Evolutionary conservation across 208 protist genomes (phyloP).

Genomic region (Strigomonas culicis): DNA sequence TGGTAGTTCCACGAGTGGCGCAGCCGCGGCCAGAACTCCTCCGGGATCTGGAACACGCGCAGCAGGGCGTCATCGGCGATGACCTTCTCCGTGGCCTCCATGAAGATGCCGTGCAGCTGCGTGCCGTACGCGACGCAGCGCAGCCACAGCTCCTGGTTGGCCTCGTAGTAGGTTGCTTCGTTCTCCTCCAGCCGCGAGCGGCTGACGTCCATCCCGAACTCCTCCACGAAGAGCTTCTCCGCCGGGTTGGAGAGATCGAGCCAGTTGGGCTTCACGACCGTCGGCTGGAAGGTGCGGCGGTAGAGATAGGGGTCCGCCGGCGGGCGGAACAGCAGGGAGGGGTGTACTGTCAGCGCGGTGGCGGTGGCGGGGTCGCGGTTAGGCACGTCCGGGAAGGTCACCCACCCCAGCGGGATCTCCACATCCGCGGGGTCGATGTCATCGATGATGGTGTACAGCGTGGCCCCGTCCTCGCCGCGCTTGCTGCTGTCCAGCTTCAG

Average conservation of each 20-base stretch:
- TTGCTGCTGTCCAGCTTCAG: slow-evolving; percentile 43
- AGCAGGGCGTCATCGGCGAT: slow-evolving; percentile 74
- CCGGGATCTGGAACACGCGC: slow-evolving; percentile 59
- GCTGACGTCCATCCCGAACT: slow-evolving; percentile 77
- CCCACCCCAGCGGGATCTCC: slow-evolving; percentile 73
- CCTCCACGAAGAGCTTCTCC: slow-evolving; percentile 68
- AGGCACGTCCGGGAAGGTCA: slow-evolving; percentile 72
- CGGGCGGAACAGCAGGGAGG: slow-evolving; percentile 46
- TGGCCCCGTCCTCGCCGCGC: slow-evolving; percentile 28
- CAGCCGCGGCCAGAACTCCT: slow-evolving; percentile 85
- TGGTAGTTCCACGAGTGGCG: slow-evolving; percentile 76
- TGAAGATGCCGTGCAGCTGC: slow-evolving; percentile 78
- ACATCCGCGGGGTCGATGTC: slow-evolving; percentile 41
- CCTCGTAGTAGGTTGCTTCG: slow-evolving; percentile 76
- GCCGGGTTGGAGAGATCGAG: slow-evolving; percentile 73
- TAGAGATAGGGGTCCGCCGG: slow-evolving; percentile 44
- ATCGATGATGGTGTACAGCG: slow-evolving; percentile 61
- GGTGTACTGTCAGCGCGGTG: slow-evolving; percentile 44
- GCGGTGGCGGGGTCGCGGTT: slow-evolving; percentile 39
- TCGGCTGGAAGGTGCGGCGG: slow-evolving; percentile 56
- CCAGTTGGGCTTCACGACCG: slow-evolving; percentile 49
- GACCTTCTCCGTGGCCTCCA: slow-evolving; percentile 84
- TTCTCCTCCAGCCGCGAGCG: slow-evolving; percentile 51
- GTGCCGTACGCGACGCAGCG: slow-evolving; percentile 53
- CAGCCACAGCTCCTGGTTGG: slow-evolving; percentile 71